Evolutionary conservation across 2,329 filamentous ascomycete species (phyloP).

Genomic region (Colletotrichum magnum): DNA sequence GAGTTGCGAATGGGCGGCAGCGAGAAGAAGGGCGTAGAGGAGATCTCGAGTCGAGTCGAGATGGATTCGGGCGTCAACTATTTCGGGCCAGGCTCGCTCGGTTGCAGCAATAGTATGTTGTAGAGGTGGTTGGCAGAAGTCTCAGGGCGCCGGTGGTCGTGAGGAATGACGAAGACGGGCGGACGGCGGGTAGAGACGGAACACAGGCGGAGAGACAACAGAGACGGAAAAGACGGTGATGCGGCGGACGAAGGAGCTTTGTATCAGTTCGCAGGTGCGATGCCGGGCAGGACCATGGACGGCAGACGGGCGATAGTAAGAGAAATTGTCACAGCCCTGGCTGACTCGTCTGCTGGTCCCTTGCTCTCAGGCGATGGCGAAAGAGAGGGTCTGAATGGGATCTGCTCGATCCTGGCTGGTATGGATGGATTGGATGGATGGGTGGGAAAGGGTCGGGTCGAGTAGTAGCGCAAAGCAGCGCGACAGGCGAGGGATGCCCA

Average conservation of each 20-base stretch:
- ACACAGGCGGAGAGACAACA: not conserved
- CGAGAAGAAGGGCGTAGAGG: not conserved
- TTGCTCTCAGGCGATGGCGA: constrained; percentile 26
- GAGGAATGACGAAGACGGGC: constrained; percentile 14
- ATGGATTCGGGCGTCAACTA: not conserved
- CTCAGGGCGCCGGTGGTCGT: constrained; percentile 7
- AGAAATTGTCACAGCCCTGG: constrained; percentile 28
- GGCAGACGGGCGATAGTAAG: not conserved
- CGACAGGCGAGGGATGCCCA: not conserved
- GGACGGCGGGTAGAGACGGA: constrained; percentile 26
- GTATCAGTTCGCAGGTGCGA: constrained; percentile 23
- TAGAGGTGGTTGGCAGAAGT: constrained; percentile 4
- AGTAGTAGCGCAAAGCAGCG: not conserved
- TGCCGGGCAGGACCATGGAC: constrained; percentile 33
- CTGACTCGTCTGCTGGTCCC: constrained; percentile 29
- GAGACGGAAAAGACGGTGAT: constrained; percentile 33
- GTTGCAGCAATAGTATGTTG: not conserved
- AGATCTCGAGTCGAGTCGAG: not conserved
- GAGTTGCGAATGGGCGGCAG: not conserved
- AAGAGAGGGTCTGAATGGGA: not conserved
- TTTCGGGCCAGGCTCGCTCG: not conserved
- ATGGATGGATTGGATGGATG: not conserved
- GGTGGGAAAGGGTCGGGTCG: not conserved
- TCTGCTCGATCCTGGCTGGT: constrained; percentile 6
- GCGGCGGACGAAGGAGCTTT: constrained; percentile 10